Evolutionary conservation across 140 eudicot species (phyloP), one percentile per base, ranked within the genome.

Genomic region (Cichorium intybus): DNA sequence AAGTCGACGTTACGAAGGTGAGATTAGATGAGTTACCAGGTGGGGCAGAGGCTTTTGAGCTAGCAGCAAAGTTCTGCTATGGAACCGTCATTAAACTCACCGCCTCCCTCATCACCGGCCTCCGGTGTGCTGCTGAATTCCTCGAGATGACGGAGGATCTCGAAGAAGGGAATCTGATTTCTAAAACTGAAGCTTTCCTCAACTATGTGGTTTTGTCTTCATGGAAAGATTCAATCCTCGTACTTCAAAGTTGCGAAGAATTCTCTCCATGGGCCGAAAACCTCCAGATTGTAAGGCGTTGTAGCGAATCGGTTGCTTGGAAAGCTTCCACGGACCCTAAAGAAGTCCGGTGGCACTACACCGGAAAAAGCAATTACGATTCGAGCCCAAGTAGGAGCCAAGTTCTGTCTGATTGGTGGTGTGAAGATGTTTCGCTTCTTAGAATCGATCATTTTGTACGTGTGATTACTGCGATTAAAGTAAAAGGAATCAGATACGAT

Each of bases 201-300:
- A 92, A 94, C 68, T 88, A 85, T 37, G 98, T 92, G 1, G 89
- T 88, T 1, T 69, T 88, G n/a, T 88, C 98, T 22, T 92, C 98
- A 12, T 92, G 98, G 98, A 79, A 88, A 68, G 98, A 92, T 61
- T 92, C 98, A 2, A 88, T 92, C 29, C 27, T 85, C 6, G 96
- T 92, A 16, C 73, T 92, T 11, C 79, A 85, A 68, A 85, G 86
- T 49, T 87, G 98, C 31, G 96, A 91, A 58, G 75, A 72, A 41
- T 77, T 91, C 33, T 87, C 97, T 1, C 97, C 97, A 0, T 91
- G 96, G 96, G 91, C 97, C 0, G 97, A 91, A 69, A 91, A 91
- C 60, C 95, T 91, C 63, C 97, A 91, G 45, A 91, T 91, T 17
- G 97, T 91, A 1, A 73, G 97, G 37, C 72, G 96, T 63, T 91